These are phyloP conservation scores for Wickerhamiella domercqiae DNA, from an alignment of 805 yeast genomes.

Conservation along the genomic window DNA sequence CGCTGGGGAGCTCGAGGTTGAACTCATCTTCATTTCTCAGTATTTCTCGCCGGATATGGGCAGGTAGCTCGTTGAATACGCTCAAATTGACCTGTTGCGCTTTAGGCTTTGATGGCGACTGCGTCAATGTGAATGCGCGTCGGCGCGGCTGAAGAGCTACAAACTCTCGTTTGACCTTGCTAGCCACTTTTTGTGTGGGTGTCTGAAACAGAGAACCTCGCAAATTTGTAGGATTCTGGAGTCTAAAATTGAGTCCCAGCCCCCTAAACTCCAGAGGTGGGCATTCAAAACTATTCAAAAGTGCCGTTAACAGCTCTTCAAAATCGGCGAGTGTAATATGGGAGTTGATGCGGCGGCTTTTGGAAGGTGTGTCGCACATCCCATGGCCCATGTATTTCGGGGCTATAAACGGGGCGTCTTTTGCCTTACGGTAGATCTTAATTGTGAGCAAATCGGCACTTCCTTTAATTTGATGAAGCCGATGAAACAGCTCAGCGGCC, in stretches of 20 bases:
- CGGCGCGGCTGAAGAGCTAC: slow-evolving; percentile 9
- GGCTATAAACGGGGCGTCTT: slow-evolving; percentile 57
- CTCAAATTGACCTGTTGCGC: slow-evolving; percentile 36
- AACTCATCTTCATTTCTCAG: slow-evolving; percentile 7
- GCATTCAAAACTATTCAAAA: slow-evolving; percentile 41
- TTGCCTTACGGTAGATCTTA: slow-evolving; percentile 48
- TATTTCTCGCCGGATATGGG: slow-evolving; percentile 49
- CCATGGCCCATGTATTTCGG: slow-evolving; percentile 81
- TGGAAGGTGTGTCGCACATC: slow-evolving; percentile 46
- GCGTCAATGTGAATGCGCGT: slow-evolving; percentile 14
- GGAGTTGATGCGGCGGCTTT: slow-evolving; percentile 40
- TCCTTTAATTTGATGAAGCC: slow-evolving; percentile 35
- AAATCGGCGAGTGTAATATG: slow-evolving; percentile 40
- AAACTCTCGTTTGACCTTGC: not conserved
- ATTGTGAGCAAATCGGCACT: slow-evolving; percentile 28
- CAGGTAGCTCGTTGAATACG: slow-evolving; percentile 51
- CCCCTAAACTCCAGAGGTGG: slow-evolving; percentile 65
- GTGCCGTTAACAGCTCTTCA: slow-evolving; percentile 40
- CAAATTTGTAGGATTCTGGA: slow-evolving; percentile 21
- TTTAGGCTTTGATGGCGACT: slow-evolving; percentile 4
- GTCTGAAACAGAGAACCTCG: slow-evolving; percentile 2
- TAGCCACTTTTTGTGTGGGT: slow-evolving; percentile 5
- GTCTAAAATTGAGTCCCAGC: slow-evolving; percentile 51
- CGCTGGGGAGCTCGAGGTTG: slow-evolving; percentile 7
- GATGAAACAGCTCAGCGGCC: slow-evolving; percentile 39